Evolutionary conservation across 129 eudicot genomes (phyloP).

Genomic region (Centaurea solstitialis): DNA sequence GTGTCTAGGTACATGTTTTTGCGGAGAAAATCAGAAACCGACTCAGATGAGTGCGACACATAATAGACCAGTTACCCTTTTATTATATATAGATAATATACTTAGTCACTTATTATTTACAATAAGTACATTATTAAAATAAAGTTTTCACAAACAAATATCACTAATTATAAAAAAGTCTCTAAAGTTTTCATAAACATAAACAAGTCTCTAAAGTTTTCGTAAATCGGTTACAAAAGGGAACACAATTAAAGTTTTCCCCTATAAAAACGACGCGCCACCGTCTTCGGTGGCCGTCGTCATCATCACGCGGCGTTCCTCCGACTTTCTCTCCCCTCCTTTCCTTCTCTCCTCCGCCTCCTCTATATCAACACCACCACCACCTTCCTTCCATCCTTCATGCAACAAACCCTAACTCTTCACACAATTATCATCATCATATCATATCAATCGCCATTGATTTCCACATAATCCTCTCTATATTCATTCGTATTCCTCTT

Average conservation of each 20-base stretch:
- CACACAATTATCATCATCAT: background rate
- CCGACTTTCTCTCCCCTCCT: slow-evolving; percentile 14
- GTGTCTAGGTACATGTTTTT: too few relatives aligned
- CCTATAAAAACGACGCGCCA: slow-evolving; percentile 6
- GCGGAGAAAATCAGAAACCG: too few relatives aligned
- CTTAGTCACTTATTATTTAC: too few relatives aligned
- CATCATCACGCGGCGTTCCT: slow-evolving; percentile 4
- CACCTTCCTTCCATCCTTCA: background rate
- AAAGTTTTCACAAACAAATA: too few relatives aligned
- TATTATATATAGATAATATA: too few relatives aligned
- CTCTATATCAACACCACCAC: background rate
- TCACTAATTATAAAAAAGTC: too few relatives aligned
- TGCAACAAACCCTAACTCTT: background rate
- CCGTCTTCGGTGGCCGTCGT: background rate
- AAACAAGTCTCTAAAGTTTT: too few relatives aligned
- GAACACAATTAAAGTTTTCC: background rate
- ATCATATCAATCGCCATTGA: background rate
- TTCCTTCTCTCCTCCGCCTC: background rate
- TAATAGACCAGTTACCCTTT: too few relatives aligned
- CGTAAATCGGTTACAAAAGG: slow-evolving; percentile 3
- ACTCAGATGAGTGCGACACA: too few relatives aligned
- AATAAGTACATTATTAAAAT: too few relatives aligned
- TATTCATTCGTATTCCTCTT: background rate
- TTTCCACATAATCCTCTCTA: background rate
- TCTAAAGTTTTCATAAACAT: too few relatives aligned